phyloP scores from a whole-genome alignment of 345 rosid species.

The Hibiscus trionum region DNA sequence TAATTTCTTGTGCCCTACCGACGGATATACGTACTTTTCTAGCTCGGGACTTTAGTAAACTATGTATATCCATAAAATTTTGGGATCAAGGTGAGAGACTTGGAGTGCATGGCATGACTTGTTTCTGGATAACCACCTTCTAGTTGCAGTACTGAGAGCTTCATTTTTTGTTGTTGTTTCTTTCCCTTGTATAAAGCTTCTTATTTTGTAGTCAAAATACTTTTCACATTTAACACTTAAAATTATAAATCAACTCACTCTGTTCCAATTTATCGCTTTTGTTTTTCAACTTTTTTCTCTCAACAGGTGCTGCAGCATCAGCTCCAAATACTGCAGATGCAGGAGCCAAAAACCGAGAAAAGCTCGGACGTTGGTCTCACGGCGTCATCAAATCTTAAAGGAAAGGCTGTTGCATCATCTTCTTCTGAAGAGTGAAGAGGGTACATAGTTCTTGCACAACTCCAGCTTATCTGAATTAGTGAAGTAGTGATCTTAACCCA shows the following conservation, averaged over 20 bases:
- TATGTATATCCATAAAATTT: background rate
- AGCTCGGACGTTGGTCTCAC: background rate
- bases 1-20: background rate
- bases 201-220: background rate
- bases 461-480: background rate
- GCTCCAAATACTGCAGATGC: slow-evolving; percentile 27
- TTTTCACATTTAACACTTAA: background rate
- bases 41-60: background rate
- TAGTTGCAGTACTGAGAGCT: background rate
- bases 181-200: background rate
- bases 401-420: slow-evolving; percentile 27
- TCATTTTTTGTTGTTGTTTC: background rate
- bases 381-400: slow-evolving; percentile 28
- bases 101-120: background rate
- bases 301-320: slow-evolving; percentile 34
- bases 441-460: slow-evolving; percentile 2
- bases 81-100: background rate
- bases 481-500: background rate
- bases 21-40: background rate
- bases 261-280: background rate
- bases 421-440: slow-evolving; percentile 15
- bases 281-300: background rate
- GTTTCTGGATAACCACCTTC: background rate
- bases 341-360: slow-evolving; percentile 18
- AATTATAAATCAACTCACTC: background rate